These are phyloP conservation scores for Zasmidium angulare DNA, from an alignment of 2,329 filamentous ascomycete species.

Conservation along the genomic window DNA sequence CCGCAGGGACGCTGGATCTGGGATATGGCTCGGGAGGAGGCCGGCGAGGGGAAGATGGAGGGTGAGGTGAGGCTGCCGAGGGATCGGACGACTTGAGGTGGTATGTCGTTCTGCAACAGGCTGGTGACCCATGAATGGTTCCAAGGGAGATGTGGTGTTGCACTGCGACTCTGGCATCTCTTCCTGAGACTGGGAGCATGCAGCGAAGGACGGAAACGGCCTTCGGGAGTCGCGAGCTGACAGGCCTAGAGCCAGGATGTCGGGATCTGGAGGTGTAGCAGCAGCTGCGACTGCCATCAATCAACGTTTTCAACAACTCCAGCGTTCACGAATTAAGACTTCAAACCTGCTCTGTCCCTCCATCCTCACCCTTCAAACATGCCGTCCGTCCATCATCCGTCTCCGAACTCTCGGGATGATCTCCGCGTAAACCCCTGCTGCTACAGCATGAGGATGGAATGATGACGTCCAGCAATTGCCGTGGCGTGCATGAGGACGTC, in stretches of 20 bases:
- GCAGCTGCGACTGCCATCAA: not conserved
- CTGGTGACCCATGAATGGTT: not conserved
- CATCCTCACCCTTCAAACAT: too few relatives aligned
- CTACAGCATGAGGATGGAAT: too few relatives aligned
- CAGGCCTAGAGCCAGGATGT: not conserved
- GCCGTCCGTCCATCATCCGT: too few relatives aligned
- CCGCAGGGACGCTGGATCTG: conserved; percentile 69
- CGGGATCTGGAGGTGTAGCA: not conserved
- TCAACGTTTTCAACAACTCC: not conserved
- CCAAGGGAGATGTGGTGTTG: not conserved
- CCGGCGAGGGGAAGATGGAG: conserved; percentile 57
- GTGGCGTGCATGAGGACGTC: too few relatives aligned
- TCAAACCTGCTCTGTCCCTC: too few relatives aligned
- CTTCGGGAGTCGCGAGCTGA: not conserved
- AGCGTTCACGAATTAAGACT: too few relatives aligned
- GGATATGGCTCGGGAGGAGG: conserved; percentile 68
- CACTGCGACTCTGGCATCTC: not conserved
- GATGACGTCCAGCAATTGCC: too few relatives aligned
- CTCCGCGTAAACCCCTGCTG: too few relatives aligned
- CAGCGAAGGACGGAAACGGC: not conserved
- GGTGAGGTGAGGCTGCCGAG: conserved; percentile 63
- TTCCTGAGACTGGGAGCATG: not conserved
- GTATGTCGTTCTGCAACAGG: not conserved
- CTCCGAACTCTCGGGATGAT: too few relatives aligned
- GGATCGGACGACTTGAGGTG: conserved; percentile 21